A percentile compares a stretch with the other conserved stretches of the same genome.
These are phyloP conservation scores for Boletus bicolor DNA, from an alignment of 768 basidiomycete species.

Conservation along the genomic window DNA sequence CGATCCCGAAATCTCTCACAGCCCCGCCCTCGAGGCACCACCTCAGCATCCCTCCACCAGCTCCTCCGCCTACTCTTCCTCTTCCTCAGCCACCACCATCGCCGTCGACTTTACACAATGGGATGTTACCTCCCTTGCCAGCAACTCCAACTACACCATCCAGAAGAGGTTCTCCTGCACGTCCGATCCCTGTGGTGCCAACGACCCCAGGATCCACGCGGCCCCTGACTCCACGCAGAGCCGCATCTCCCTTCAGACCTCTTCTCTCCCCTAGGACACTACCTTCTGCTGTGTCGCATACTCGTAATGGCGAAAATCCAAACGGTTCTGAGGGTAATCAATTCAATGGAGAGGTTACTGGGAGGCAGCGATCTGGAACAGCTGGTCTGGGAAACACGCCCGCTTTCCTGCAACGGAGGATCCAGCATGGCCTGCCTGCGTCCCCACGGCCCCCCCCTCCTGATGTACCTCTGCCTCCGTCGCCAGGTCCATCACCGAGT, in stretches of 20 bases:
- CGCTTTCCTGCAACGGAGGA: conserved; percentile 30
- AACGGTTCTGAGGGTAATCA: conserved; percentile 8
- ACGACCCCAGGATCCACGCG: conserved; percentile 5
- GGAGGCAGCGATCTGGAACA: conserved; percentile 18
- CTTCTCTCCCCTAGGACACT: conserved; percentile 15
- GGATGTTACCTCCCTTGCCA: not conserved
- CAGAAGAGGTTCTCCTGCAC: conserved; percentile 14
- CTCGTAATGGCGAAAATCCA: not conserved
- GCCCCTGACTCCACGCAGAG: conserved; percentile 13
- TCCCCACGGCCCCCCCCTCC: conserved; percentile 30
- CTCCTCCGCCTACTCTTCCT: conserved; percentile 31
- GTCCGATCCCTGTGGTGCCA: conserved; percentile 16
- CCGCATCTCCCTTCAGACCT: conserved; percentile 23
- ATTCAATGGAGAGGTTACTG: not conserved
- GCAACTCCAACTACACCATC: conserved; percentile 1
- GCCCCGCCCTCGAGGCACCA: conserved; percentile 25
- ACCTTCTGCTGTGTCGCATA: not conserved
- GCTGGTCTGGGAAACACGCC: conserved; percentile 14
- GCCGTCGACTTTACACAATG: conserved; percentile 3
- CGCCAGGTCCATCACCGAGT: conserved; percentile 9
- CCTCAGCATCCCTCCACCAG: conserved; percentile 27
- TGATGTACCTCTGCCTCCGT: conserved; percentile 29
- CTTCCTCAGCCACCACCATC: conserved; percentile 29
- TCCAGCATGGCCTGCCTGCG: conserved; percentile 22
- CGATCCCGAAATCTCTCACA: conserved; percentile 7